Evolutionary conservation across 2,329 filamentous ascomycete genomes (phyloP).

Genomic region (Botrytis hyacinthi): DNA sequence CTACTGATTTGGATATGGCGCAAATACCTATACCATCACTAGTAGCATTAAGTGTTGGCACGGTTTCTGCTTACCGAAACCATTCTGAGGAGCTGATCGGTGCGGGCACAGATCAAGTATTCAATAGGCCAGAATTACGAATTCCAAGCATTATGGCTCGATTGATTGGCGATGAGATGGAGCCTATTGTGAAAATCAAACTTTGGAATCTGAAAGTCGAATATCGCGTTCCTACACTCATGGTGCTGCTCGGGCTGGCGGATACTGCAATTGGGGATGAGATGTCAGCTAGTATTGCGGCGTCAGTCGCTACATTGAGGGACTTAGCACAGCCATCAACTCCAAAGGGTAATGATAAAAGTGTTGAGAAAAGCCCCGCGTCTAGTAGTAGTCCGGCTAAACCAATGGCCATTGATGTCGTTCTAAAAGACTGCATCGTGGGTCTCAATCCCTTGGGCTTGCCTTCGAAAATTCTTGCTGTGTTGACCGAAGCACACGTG

Average conservation of each 20-base stretch:
- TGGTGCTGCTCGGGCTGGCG: conserved; percentile 72
- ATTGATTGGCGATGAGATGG: conserved; percentile 91
- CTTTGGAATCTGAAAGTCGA: conserved; percentile 82
- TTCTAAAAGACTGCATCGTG: conserved; percentile 75
- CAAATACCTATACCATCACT: conserved; percentile 85
- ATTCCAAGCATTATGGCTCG: conserved; percentile 78
- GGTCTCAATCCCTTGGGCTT: conserved; percentile 79
- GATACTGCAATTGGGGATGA: conserved; percentile 69
- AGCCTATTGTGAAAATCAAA: conserved; percentile 85
- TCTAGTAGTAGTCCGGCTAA: conserved; percentile 42
- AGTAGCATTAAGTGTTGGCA: conserved; percentile 71
- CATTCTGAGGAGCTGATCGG: conserved; percentile 69
- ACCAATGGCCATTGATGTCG: conserved; percentile 68
- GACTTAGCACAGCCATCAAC: conserved; percentile 55
- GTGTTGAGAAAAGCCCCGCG: conserved; percentile 6
- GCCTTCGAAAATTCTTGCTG: conserved; percentile 72
- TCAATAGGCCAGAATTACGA: conserved; percentile 33
- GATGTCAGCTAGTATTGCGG: conserved; percentile 70
- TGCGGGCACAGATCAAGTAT: conserved; percentile 41
- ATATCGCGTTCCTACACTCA: conserved; percentile 80
- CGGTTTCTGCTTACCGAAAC: conserved; percentile 62
- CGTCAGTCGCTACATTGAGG: conserved; percentile 75
- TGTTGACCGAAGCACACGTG: conserved; percentile 74
- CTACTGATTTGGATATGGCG: conserved; percentile 66
- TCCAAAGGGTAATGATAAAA: conserved; percentile 22